A percentile compares a stretch with the other conserved stretches of the same genome.
phyloP scores from a whole-genome alignment of 2,329 filamentous ascomycete genomes.

The Leptosphaerulina australis region DNA sequence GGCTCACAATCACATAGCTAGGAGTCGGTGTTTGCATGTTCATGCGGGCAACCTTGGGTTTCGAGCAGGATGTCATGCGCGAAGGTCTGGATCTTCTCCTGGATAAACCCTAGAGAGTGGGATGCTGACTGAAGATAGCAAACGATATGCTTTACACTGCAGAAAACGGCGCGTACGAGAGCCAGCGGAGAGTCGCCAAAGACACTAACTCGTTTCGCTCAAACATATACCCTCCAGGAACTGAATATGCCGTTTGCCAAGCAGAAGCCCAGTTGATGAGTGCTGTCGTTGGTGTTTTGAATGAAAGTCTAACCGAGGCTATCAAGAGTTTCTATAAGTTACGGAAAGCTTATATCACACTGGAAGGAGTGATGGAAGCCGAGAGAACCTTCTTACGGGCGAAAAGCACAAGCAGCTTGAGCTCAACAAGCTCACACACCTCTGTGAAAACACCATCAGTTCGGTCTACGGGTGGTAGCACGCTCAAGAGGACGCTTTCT shows the following conservation, averaged over 20 bases:
- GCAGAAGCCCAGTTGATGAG: slow-evolving; percentile 88
- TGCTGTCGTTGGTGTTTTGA: slow-evolving; percentile 85
- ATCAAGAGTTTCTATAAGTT: slow-evolving; percentile 93
- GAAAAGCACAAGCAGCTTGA: slow-evolving; percentile 44
- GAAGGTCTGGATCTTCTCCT: slow-evolving; percentile 58
- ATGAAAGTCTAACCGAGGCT: slow-evolving; percentile 89
- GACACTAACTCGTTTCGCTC: slow-evolving; percentile 62
- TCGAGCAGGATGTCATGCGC: slow-evolving; percentile 89
- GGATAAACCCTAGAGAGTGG: background rate
- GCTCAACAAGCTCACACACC: slow-evolving; percentile 25
- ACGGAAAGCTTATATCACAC: slow-evolving; percentile 81
- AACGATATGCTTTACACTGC: slow-evolving; percentile 73
- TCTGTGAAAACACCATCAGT: slow-evolving; percentile 35
- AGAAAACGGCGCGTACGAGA: slow-evolving; percentile 75
- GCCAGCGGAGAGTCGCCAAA: slow-evolving; percentile 76
- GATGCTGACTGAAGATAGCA: slow-evolving; percentile 55
- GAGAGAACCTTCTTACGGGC: slow-evolving; percentile 66
- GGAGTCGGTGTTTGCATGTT: slow-evolving; percentile 83
- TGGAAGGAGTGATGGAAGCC: slow-evolving; percentile 78
- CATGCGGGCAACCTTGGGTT: slow-evolving; percentile 83
- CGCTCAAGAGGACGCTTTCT: slow-evolving; percentile 18
- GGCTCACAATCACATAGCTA: slow-evolving; percentile 58
- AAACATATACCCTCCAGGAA: slow-evolving; percentile 78
- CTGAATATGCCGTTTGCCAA: slow-evolving; percentile 83
- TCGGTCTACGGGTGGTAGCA: slow-evolving; percentile 20